phyloP scores from a whole-genome alignment of 2,329 filamentous ascomycete genomes.

The Uncinocarpus reesii region DNA sequence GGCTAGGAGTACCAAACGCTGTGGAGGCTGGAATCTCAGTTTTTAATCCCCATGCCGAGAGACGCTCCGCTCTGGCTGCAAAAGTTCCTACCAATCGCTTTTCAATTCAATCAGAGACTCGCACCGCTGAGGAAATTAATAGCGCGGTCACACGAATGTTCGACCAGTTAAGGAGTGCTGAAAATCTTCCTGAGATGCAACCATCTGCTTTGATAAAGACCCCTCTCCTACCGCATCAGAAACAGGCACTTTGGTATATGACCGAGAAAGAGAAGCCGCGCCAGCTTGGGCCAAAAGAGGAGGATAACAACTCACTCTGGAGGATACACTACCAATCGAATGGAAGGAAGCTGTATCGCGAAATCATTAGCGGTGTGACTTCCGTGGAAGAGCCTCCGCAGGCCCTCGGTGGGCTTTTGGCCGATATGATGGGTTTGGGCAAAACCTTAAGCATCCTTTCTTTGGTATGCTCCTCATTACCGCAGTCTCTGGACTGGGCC shows the following conservation, averaged over 20 bases:
- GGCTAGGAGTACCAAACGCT: slow-evolving; percentile 55
- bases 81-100: slow-evolving; percentile 21
- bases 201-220: slow-evolving; percentile 53
- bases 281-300: slow-evolving; percentile 48
- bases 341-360: slow-evolving; percentile 57
- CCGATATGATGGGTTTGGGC: slow-evolving; percentile 82
- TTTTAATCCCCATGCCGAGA: slow-evolving; percentile 62
- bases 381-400: slow-evolving; percentile 52
- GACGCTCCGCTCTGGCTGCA: slow-evolving; percentile 28
- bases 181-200: slow-evolving; percentile 65
- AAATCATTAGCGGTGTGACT: slow-evolving; percentile 71
- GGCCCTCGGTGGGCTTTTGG: slow-evolving; percentile 62
- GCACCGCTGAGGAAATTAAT: slow-evolving; percentile 76
- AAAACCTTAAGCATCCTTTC: slow-evolving; percentile 81
- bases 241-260: slow-evolving; percentile 84
- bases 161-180: slow-evolving; percentile 65
- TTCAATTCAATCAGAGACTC: slow-evolving; percentile 34
- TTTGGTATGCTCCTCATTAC: slow-evolving; percentile 56
- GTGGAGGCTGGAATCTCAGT: slow-evolving; percentile 60
- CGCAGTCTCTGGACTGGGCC: slow-evolving; percentile 55
- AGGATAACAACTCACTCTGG: slow-evolving; percentile 66
- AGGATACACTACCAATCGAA: slow-evolving; percentile 48
- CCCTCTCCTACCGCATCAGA: slow-evolving; percentile 71
- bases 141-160: slow-evolving; percentile 80
- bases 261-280: slow-evolving; percentile 60